phyloP scores from a whole-genome alignment of 73 alveolate species.

The Tetrahymena thermophila region DNA sequence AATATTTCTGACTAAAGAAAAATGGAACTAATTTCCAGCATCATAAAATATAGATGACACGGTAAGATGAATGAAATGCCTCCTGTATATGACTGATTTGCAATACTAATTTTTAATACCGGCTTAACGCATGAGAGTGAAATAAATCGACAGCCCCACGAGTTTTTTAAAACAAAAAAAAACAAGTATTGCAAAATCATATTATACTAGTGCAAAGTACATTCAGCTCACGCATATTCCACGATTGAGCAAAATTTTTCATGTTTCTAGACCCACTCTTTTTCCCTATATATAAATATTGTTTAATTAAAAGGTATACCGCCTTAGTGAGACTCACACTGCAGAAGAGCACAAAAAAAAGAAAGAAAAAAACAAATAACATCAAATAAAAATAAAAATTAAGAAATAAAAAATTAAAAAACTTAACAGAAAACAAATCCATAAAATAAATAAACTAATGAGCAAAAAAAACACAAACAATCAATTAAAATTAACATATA shows the following conservation, averaged over 20 bases:
- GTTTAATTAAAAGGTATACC: not conserved
- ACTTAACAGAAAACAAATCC: not conserved
- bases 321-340: not conserved
- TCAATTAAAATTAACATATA: no score
- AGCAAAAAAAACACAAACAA: not conserved
- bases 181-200: not conserved
- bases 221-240: not conserved
- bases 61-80: not conserved
- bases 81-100: slow-evolving; percentile 2
- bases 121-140: not conserved
- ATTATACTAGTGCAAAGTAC: not conserved
- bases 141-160: not conserved
- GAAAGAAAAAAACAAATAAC: not conserved
- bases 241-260: slow-evolving; percentile 1
- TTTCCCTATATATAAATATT: not conserved
- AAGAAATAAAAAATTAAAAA: not conserved
- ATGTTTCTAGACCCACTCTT: slow-evolving; percentile 1
- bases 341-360: not conserved
- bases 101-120: not conserved
- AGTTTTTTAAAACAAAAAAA: not conserved
- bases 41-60: not conserved
- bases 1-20: not conserved
- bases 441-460: not conserved
- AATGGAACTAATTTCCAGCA: not conserved
- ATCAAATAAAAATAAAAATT: not conserved